phyloP scores from a whole-genome alignment of 441 rosid species.

The Breynia disticha region DNA sequence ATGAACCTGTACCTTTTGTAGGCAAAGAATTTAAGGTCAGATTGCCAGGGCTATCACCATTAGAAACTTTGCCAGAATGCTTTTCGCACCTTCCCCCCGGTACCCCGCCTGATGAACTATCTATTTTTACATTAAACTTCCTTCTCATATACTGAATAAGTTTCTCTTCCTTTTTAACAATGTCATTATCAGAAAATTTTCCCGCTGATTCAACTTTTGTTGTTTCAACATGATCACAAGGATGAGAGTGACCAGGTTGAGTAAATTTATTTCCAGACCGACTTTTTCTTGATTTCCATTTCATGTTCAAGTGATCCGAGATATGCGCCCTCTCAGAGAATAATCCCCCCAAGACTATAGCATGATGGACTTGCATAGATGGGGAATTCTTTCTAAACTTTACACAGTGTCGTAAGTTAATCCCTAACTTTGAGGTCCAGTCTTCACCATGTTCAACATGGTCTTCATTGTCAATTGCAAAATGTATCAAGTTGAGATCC shows the following conservation, averaged over 20 bases:
- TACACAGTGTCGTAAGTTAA: conserved; percentile 71
- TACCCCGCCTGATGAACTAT: conserved; percentile 24
- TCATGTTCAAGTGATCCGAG: conserved; percentile 38
- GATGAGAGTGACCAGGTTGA: conserved; percentile 23
- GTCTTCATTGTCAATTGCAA: conserved; percentile 71
- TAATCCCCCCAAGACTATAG: conserved; percentile 62
- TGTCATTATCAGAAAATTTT: conserved; percentile 20
- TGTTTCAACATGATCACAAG: conserved; percentile 28
- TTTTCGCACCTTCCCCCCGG: conserved; percentile 15
- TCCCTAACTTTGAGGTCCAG: conserved; percentile 83
- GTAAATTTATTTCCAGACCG: conserved; percentile 55
- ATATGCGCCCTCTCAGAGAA: conserved; percentile 37
- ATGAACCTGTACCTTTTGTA: conserved; percentile 21
- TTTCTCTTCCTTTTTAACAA: conserved; percentile 37
- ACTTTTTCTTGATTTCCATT: conserved; percentile 67
- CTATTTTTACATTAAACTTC: conserved; percentile 47
- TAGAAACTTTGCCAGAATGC: conserved; percentile 10
- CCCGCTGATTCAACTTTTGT: conserved; percentile 19
- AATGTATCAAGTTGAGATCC: conserved; percentile 71
- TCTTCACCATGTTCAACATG: conserved; percentile 49
- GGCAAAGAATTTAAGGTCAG: conserved; percentile 21
- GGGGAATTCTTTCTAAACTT: conserved; percentile 64
- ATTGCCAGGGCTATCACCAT: conserved; percentile 19
- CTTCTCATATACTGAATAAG: conserved; percentile 76
- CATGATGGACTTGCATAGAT: conserved; percentile 62